A percentile compares a stretch with the other conserved stretches of the same genome.
These are phyloP conservation scores for Leccinellum luteum DNA, from an alignment of 768 basidiomycete species.

Conservation along the genomic window DNA sequence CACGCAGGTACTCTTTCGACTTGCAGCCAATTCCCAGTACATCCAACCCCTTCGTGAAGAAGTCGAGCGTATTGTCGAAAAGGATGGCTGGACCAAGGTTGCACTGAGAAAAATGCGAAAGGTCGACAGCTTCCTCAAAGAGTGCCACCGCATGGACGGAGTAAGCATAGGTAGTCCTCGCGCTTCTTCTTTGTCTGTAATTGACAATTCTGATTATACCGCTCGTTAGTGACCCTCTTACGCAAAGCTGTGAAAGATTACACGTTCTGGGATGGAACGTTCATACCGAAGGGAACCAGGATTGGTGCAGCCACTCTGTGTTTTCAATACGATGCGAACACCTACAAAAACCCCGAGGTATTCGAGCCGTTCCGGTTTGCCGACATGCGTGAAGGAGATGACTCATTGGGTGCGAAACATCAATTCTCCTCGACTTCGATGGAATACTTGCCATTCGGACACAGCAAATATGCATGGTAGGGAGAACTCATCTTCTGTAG, in stretches of 20 bases:
- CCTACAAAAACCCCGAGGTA: background rate
- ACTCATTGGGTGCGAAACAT: background rate
- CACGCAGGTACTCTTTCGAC: conserved; percentile 1
- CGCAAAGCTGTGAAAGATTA: background rate
- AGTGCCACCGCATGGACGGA: conserved; percentile 10
- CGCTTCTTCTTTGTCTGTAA: background rate
- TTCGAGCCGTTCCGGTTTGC: conserved; percentile 2
- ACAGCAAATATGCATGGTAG: background rate
- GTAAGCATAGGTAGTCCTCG: background rate
- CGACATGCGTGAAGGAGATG: background rate
- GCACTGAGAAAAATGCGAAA: conserved; percentile 7
- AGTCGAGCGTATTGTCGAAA: background rate
- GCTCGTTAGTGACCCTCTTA: background rate
- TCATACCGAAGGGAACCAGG: background rate
- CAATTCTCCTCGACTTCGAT: background rate
- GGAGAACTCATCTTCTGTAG: background rate
- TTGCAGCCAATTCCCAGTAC: background rate
- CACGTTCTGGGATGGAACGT: background rate
- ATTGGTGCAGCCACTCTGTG: background rate
- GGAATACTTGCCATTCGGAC: background rate
- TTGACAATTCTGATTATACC: background rate
- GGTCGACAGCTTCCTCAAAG: conserved; percentile 8
- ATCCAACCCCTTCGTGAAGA: conserved; percentile 6
- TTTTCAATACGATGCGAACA: background rate
- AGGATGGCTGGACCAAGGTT: conserved; percentile 4